Evolutionary conservation across 148 eudicot genomes (phyloP).

Genomic region (Selenicereus undatus): DNA sequence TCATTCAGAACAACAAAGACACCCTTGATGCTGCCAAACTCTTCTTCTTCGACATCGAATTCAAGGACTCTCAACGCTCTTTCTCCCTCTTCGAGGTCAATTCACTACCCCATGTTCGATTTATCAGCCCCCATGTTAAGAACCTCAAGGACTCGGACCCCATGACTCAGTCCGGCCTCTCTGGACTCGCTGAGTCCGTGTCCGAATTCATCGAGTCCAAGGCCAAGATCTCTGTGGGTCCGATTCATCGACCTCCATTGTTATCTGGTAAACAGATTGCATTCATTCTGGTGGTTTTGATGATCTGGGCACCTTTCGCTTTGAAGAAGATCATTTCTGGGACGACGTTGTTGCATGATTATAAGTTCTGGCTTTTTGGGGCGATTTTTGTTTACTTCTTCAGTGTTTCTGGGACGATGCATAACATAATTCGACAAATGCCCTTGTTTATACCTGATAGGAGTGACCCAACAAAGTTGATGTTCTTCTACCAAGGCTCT

Average conservation of each 20-base stretch:
- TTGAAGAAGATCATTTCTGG: constrained; percentile 50
- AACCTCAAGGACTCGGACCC: constrained; percentile 32
- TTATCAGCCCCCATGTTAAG: constrained; percentile 32
- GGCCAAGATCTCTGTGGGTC: constrained; percentile 40
- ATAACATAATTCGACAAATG: constrained; percentile 75
- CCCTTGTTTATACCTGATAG: constrained; percentile 76
- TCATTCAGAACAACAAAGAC: constrained; percentile 35
- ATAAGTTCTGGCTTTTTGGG: constrained; percentile 55
- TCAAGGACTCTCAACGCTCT: constrained; percentile 56
- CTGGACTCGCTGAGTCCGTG: constrained; percentile 61
- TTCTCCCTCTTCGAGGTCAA: constrained; percentile 56
- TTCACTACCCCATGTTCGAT: constrained; percentile 66
- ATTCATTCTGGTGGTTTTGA: constrained; percentile 21
- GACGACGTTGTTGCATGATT: constrained; percentile 63
- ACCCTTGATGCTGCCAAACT: constrained; percentile 6
- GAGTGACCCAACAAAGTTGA: constrained; percentile 55
- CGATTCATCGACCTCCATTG: constrained; percentile 52
- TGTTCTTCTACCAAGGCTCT: constrained; percentile 75
- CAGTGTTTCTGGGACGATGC: constrained; percentile 95
- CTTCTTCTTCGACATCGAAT: constrained; percentile 76
- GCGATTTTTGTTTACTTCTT: constrained; percentile 74
- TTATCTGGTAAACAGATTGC: constrained; percentile 48
- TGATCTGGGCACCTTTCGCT: constrained; percentile 47
- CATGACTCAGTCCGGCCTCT: constrained; percentile 54
- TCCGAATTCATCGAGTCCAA: constrained; percentile 50